Evolutionary conservation across 441 rosid genomes (phyloP).

Genomic region (Croton laevigatus): DNA sequence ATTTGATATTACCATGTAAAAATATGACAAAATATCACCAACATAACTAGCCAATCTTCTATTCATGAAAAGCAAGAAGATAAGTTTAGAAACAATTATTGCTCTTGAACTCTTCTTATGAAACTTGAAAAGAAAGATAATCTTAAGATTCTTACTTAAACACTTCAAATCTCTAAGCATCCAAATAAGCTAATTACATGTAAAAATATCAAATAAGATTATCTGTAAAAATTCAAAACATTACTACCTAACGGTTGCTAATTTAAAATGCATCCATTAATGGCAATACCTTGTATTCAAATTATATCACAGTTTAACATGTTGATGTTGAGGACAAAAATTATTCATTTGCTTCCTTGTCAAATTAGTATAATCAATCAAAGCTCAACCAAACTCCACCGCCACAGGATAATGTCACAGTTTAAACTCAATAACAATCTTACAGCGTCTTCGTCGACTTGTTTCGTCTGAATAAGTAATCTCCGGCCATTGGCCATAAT

Average conservation of each 20-base stretch:
- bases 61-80: not conserved
- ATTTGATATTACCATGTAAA: constrained; percentile 1
- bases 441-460: not conserved
- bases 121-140: not conserved
- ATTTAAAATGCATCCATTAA: not conserved
- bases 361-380: not conserved
- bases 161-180: not conserved
- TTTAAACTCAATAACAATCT: constrained; percentile 7
- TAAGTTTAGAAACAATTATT: not conserved
- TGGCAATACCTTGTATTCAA: not conserved
- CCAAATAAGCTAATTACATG: too few species aligned
- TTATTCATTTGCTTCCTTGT: not conserved
- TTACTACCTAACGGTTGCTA: not conserved
- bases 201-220: not conserved
- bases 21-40: not conserved
- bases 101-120: not conserved
- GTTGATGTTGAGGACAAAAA: not conserved
- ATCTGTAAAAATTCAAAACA: not conserved
- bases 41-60: not conserved
- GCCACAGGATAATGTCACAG: not conserved
- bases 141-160: not conserved
- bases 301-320: not conserved
- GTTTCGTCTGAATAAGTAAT: not conserved
- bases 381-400: not conserved
- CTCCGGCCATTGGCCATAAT: not conserved